A percentile compares a stretch with the other conserved stretches of the same genome.
Conservation (phyloP, 2,329 filamentous ascomycete genomes). For the Huntiella decipiens region DNA sequence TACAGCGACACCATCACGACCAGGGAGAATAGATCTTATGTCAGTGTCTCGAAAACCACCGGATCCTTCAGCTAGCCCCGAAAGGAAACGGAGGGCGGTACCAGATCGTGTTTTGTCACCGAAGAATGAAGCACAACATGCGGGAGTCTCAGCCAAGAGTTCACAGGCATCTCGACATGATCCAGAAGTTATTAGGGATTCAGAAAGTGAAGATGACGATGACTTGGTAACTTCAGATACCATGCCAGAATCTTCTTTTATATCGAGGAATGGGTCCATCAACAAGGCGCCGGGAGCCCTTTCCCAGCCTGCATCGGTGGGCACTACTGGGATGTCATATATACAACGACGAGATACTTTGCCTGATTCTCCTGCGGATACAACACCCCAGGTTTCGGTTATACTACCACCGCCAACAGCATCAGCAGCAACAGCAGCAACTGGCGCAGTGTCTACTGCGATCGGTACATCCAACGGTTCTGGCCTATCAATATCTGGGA, state of each 20-base stretch:
- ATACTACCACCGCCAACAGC: background rate
- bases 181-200: constrained; percentile 32
- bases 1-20: constrained; percentile 13
- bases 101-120: constrained; percentile 11
- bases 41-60: too few species aligned
- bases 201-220: constrained; percentile 28
- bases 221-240: background rate
- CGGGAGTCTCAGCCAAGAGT: background rate
- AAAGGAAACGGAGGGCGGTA: constrained; percentile 10
- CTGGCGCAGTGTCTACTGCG: too few species aligned
- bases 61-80: constrained; percentile 4
- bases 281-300: too few species aligned
- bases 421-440: background rate
- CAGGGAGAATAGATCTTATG: constrained; percentile 5
- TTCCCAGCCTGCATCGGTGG: too few species aligned
- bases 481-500: too few species aligned
- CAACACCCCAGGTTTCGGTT: background rate
- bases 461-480: too few species aligned
- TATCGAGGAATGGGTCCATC: too few species aligned
- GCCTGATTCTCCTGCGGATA: background rate
- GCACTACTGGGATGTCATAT: too few species aligned
- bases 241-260: too few species aligned
- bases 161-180: constrained; percentile 14
- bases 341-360: too few species aligned
- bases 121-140: constrained; percentile 1